A percentile compares a stretch with the other conserved stretches of the same genome.
Conservation (phyloP, 2,329 filamentous ascomycete species). For the Fusarium sp. region DNA sequence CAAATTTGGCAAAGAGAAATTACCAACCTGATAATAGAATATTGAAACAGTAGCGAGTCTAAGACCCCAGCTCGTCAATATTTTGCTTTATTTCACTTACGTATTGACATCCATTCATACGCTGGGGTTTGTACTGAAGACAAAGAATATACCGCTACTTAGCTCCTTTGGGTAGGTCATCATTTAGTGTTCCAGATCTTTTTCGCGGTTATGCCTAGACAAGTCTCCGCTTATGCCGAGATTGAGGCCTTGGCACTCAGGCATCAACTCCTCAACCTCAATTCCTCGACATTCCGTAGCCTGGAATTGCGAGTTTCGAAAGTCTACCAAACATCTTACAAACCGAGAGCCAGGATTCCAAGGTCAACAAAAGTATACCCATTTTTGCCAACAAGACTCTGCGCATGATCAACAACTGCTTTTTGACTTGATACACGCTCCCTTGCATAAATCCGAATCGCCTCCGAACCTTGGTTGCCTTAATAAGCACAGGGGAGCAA, state of each 20-base stretch:
- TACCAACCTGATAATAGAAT: not conserved
- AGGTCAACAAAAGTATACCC: constrained; percentile 28
- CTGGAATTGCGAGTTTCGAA: constrained; percentile 4
- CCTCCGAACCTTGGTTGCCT: constrained; percentile 13
- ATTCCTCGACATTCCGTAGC: constrained; percentile 24
- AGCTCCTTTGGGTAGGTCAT: constrained; percentile 1
- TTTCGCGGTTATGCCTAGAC: not conserved
- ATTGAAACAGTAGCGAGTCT: not conserved
- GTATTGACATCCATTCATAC: not conserved
- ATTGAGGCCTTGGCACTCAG: constrained; percentile 7
- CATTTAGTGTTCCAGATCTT: not conserved
- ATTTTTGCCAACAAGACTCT: constrained; percentile 4
- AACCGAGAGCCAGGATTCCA: constrained; percentile 29
- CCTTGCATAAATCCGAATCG: not conserved
- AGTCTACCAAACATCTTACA: constrained; percentile 39
- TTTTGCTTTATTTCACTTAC: not conserved
- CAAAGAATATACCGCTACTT: not conserved
- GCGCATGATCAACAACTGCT: constrained; percentile 1
- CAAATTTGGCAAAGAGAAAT: not conserved
- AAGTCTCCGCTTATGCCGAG: constrained; percentile 24
- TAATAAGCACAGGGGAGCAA: constrained; percentile 30
- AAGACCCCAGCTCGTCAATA: not conserved
- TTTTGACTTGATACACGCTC: not conserved
- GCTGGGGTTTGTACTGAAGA: not conserved
- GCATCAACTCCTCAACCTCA: constrained; percentile 5